phyloP scores from a whole-genome alignment of 441 rosid species.

The Syzygium malaccense region DNA sequence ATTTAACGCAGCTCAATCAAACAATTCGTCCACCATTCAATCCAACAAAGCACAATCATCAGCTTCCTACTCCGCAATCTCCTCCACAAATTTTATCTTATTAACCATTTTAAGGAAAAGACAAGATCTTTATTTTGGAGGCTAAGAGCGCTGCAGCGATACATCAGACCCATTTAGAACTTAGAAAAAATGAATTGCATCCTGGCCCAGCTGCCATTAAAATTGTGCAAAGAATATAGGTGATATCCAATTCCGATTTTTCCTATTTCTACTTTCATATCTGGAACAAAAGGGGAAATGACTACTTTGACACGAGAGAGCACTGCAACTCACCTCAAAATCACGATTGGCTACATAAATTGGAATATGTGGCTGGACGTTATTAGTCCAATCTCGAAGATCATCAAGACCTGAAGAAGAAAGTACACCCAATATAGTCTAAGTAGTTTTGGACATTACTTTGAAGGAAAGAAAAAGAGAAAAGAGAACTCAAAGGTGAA shows the following conservation, averaged over 20 bases:
- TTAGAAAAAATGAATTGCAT: background rate
- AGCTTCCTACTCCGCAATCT: background rate
- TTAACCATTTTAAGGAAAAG: background rate
- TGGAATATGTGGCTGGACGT: slow-evolving; percentile 76
- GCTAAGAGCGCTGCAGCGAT: background rate
- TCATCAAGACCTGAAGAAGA: slow-evolving; percentile 71
- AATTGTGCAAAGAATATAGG: background rate
- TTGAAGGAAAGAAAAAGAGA: slow-evolving; percentile 7
- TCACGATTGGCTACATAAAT: slow-evolving; percentile 77
- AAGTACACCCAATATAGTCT: background rate
- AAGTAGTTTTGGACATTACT: background rate
- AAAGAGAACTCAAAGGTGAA: slow-evolving; percentile 4
- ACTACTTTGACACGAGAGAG: background rate
- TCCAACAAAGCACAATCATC: background rate
- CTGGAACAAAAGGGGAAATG: background rate
- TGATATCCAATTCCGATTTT: background rate
- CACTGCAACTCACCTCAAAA: slow-evolving; percentile 46
- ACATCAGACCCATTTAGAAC: background rate
- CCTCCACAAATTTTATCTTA: background rate
- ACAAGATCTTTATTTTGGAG: background rate
- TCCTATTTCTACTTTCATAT: background rate
- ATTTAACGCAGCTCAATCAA: background rate
- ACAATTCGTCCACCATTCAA: background rate
- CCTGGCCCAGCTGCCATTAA: background rate
- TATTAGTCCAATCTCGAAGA: slow-evolving; percentile 98